phyloP scores from a whole-genome alignment of 2,329 filamentous ascomycete genomes.

The Exophiala sideris region DNA sequence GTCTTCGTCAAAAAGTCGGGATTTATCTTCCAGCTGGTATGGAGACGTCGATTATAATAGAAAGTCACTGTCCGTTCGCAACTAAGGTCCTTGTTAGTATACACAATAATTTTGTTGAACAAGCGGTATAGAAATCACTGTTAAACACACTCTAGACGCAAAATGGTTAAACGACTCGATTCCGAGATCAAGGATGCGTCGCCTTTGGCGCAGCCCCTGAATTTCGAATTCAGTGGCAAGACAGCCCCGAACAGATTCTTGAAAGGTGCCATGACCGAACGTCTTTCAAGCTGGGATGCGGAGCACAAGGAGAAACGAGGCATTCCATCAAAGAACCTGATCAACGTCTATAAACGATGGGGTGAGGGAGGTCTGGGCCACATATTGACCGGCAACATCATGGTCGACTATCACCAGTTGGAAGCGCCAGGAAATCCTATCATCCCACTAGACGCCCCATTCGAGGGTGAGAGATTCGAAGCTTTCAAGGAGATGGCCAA shows the following conservation, averaged over 20 bases:
- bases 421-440: slow-evolving; percentile 59
- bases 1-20: too few species aligned
- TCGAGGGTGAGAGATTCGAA: slow-evolving; percentile 58
- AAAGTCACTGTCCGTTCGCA: neutral
- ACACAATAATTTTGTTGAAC: neutral
- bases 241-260: slow-evolving; percentile 63
- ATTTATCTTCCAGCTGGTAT: neutral
- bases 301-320: slow-evolving; percentile 52
- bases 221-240: slow-evolving; percentile 45
- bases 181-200: slow-evolving; percentile 1
- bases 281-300: slow-evolving; percentile 60
- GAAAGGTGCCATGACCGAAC: slow-evolving; percentile 66
- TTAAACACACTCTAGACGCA: neutral
- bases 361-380: slow-evolving; percentile 57
- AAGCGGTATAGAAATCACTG: neutral
- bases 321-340: slow-evolving; percentile 51
- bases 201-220: neutral
- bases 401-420: slow-evolving; percentile 60
- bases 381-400: slow-evolving; percentile 62
- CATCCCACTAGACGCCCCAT: slow-evolving; percentile 51
- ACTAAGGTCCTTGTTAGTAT: too few species aligned
- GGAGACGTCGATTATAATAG: neutral
- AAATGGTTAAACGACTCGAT: neutral
- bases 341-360: slow-evolving; percentile 61
- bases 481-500: slow-evolving; percentile 44